These are phyloP conservation scores for Catharanthus roseus DNA, from an alignment of 257 asterid species.

Conservation along the genomic window DNA sequence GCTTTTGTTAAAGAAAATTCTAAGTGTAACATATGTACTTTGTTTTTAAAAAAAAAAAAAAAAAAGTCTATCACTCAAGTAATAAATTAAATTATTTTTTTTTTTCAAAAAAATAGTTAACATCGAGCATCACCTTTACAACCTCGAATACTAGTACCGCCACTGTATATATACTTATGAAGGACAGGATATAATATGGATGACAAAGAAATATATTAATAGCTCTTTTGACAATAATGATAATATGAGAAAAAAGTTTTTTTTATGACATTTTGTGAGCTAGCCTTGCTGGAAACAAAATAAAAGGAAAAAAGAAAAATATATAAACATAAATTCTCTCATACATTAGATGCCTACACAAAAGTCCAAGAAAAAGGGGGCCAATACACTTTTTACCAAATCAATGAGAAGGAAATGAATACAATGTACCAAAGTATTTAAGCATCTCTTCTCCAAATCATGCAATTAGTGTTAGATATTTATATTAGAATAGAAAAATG, in stretches of 20 bases:
- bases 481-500: neutral
- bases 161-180: too few relatives aligned
- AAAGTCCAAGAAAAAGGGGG: neutral
- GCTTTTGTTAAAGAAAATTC: too few relatives aligned
- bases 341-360: neutral
- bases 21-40: too few relatives aligned
- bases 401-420: neutral
- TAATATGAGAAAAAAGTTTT: neutral
- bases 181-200: neutral
- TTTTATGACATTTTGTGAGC: neutral
- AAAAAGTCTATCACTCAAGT: too few relatives aligned
- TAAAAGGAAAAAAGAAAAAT: neutral
- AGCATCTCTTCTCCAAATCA: neutral
- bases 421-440: conserved; percentile 4
- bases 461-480: neutral
- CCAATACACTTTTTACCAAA: conserved; percentile 5
- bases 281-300: neutral
- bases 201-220: neutral
- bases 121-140: too few relatives aligned
- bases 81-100: too few relatives aligned
- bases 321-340: neutral
- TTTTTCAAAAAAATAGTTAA: too few relatives aligned
- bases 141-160: too few relatives aligned
- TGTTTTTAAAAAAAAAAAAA: too few relatives aligned
- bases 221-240: neutral